A percentile compares a stretch with the other conserved stretches of the same genome.
phyloP scores from a whole-genome alignment of 2,329 filamentous ascomycete species.

The Aureobasidium sp. region DNA sequence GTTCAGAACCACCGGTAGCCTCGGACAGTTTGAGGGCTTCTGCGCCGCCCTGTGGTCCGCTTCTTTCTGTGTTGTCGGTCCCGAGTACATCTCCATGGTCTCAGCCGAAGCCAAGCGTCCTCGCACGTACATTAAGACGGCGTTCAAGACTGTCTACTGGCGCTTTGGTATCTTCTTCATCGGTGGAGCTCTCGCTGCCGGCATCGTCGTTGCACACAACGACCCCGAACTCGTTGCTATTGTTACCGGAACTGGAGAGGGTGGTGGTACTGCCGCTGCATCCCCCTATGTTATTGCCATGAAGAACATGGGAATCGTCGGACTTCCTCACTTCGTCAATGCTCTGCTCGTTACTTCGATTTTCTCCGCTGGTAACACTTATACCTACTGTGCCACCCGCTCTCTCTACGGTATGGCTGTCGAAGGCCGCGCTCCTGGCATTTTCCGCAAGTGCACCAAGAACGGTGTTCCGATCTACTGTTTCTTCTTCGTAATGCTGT shows the following conservation, averaged over 20 bases:
- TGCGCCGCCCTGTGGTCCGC: slow-evolving; percentile 29
- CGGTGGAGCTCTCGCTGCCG: slow-evolving; percentile 36
- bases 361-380: slow-evolving; percentile 49
- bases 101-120: slow-evolving; percentile 40
- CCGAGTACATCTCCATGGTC: slow-evolving; percentile 43
- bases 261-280: slow-evolving; percentile 20
- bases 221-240: slow-evolving; percentile 22
- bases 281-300: slow-evolving; percentile 35
- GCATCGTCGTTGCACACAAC: slow-evolving; percentile 30
- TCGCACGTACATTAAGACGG: slow-evolving; percentile 36
- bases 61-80: slow-evolving; percentile 38
- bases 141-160: slow-evolving; percentile 41
- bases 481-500: slow-evolving; percentile 37
- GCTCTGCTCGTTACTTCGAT: slow-evolving; percentile 41
- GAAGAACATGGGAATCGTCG: slow-evolving; percentile 35
- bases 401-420: slow-evolving; percentile 46
- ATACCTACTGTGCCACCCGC: slow-evolving; percentile 46
- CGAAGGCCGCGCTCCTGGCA: slow-evolving; percentile 41
- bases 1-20: slow-evolving; percentile 15
- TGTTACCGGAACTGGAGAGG: slow-evolving; percentile 16
- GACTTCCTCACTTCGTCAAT: slow-evolving; percentile 33
- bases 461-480: slow-evolving; percentile 51
- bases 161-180: slow-evolving; percentile 42
- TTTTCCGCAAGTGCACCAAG: slow-evolving; percentile 50
- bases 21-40: slow-evolving; percentile 25